Conservation (phyloP, 352 stramenopile genomes). For the Pythium monospermum region DNA sequence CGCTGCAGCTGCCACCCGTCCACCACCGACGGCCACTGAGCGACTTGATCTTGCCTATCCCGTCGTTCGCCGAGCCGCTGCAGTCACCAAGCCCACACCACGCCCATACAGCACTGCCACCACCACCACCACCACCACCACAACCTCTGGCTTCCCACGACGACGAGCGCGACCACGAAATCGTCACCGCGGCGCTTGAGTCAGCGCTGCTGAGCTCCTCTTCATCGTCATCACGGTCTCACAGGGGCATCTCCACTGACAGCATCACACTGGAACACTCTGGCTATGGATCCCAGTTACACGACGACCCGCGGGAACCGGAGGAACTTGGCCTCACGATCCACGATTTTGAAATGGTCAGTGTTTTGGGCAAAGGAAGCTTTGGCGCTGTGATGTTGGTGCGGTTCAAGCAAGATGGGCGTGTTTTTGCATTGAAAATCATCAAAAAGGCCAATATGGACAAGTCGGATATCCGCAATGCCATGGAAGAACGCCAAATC, state of each 20-base stretch:
- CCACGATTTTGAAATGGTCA: constrained; percentile 90
- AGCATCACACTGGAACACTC: constrained; percentile 22
- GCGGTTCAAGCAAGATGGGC: constrained; percentile 84
- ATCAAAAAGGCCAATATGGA: constrained; percentile 90
- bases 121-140: background rate
- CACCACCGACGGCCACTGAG: constrained; percentile 47
- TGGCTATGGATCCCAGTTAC: constrained; percentile 2
- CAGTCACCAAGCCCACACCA: constrained; percentile 13
- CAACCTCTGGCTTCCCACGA: background rate
- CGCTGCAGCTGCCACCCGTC: constrained; percentile 22
- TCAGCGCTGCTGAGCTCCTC: constrained; percentile 14
- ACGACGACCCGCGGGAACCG: too few relatives aligned
- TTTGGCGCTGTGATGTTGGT: constrained; percentile 88
- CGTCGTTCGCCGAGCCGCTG: constrained; percentile 28
- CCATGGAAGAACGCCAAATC: constrained; percentile 88
- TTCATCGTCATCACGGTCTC: constrained; percentile 8
- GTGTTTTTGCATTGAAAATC: constrained; percentile 88
- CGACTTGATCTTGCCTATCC: constrained; percentile 67
- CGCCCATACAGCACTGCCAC: background rate
- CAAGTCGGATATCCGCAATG: constrained; percentile 75
- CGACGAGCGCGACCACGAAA: constrained; percentile 11
- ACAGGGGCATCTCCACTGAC: constrained; percentile 11
- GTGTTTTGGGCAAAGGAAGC: constrained; percentile 79
- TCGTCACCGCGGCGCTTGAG: constrained; percentile 14
- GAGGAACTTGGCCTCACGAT: constrained; percentile 83